These are phyloP conservation scores for Aspergillus sp. DNA, from an alignment of 2,329 filamentous ascomycete species.

Conservation along the genomic window DNA sequence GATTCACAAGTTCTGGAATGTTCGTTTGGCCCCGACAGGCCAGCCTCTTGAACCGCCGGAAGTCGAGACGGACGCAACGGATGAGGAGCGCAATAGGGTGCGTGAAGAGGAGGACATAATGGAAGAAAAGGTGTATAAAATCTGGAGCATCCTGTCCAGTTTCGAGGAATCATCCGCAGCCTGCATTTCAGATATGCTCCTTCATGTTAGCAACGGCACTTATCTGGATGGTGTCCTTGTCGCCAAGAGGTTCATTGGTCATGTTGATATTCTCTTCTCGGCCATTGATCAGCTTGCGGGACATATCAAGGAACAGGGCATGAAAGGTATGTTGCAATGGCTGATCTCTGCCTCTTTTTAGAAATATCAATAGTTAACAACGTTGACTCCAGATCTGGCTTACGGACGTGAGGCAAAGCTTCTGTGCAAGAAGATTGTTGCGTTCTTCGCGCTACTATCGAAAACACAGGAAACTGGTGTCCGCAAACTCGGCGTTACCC, in stretches of 20 bases:
- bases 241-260: slow-evolving; percentile 92
- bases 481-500: slow-evolving; percentile 89
- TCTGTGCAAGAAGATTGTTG: slow-evolving; percentile 98
- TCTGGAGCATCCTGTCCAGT: slow-evolving; percentile 95
- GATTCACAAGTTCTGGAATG: slow-evolving; percentile 99
- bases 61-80: slow-evolving; percentile 59
- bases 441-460: slow-evolving; percentile 92
- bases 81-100: slow-evolving; percentile 72
- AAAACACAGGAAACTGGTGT: slow-evolving; percentile 92
- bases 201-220: slow-evolving; percentile 96
- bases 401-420: slow-evolving; percentile 97
- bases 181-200: slow-evolving; percentile 97
- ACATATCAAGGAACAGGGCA: slow-evolving; percentile 66
- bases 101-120: slow-evolving; percentile 87
- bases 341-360: neutral
- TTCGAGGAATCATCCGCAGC: slow-evolving; percentile 98
- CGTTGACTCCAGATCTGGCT: slow-evolving; percentile 64
- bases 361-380: slow-evolving; percentile 19
- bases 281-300: slow-evolving; percentile 83
- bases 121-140: slow-evolving; percentile 96
- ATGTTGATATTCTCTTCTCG: slow-evolving; percentile 89
- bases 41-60: slow-evolving; percentile 51
- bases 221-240: slow-evolving; percentile 94
- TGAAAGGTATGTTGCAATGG: slow-evolving; percentile 63
- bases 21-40: slow-evolving; percentile 70